These are phyloP conservation scores for Fraxinus greggii DNA, from an alignment of 305 asterid genomes.

Conservation along the genomic window DNA sequence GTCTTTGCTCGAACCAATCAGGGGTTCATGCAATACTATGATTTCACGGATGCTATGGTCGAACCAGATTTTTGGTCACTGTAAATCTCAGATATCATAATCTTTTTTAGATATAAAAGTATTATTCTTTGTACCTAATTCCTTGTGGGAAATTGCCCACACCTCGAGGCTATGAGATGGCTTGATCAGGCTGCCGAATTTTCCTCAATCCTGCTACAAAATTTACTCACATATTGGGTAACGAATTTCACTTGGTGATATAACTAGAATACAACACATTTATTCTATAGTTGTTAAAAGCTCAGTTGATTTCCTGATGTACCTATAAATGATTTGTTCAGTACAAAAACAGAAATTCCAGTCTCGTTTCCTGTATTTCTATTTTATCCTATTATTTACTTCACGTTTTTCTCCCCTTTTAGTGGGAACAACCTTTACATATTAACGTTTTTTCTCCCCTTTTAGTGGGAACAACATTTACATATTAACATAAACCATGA, in stretches of 20 bases:
- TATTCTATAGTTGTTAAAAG: background rate
- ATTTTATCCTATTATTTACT: background rate
- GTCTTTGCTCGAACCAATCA: conserved; percentile 73
- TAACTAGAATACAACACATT: background rate
- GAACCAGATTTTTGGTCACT: conserved; percentile 14
- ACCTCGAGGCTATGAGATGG: conserved; percentile 7
- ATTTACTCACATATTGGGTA: background rate
- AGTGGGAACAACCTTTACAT: too few relatives aligned
- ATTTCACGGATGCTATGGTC: conserved; percentile 4
- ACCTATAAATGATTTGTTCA: background rate
- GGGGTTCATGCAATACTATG: conserved; percentile 48
- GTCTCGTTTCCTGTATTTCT: background rate
- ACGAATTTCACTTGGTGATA: background rate
- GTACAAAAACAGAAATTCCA: background rate
- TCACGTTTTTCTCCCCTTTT: background rate
- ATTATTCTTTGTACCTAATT: conserved; percentile 1
- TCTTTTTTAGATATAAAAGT: background rate
- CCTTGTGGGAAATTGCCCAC: conserved; percentile 8
- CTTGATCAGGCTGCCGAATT: background rate
- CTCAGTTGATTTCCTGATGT: background rate
- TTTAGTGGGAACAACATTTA: background rate
- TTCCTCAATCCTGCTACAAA: background rate
- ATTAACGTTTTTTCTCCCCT: background rate
- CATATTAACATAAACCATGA: background rate
- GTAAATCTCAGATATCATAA: conserved; percentile 11